phyloP scores from a whole-genome alignment of 2,329 filamentous ascomycete species.

The Cryphonectria radicalis region DNA sequence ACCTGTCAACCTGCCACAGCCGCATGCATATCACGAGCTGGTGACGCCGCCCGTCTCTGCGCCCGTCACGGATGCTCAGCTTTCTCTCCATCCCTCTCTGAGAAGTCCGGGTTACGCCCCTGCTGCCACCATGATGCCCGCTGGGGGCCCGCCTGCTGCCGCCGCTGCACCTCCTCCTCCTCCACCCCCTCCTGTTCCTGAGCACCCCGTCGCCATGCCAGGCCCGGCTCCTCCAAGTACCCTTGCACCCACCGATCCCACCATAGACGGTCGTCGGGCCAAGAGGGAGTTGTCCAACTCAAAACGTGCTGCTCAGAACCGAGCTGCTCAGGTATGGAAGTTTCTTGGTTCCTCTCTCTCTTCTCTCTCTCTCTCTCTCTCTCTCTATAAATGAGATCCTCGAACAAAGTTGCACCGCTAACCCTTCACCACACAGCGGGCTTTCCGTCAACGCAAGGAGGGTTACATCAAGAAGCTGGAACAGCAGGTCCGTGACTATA shows the following conservation, averaged over 20 bases:
- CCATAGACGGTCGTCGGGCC: constrained; percentile 68
- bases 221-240: constrained; percentile 37
- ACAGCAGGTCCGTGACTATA: constrained; percentile 84
- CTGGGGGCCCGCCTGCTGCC: constrained; percentile 31
- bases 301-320: constrained; percentile 94
- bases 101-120: constrained; percentile 39
- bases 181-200: constrained; percentile 26
- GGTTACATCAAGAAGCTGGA: constrained; percentile 98
- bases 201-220: constrained; percentile 36
- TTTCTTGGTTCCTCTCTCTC: too few species aligned
- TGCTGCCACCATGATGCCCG: constrained; percentile 41
- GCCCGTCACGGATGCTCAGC: constrained; percentile 45
- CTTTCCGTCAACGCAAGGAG: constrained; percentile 96
- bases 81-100: constrained; percentile 55
- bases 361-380: too few species aligned
- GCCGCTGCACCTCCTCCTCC: background rate
- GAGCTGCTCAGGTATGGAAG: constrained; percentile 82
- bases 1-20: constrained; percentile 30
- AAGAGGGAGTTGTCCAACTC: constrained; percentile 93
- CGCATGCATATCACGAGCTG: constrained; percentile 50
- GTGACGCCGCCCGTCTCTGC: constrained; percentile 41
- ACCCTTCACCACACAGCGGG: constrained; percentile 64
- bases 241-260: constrained; percentile 32
- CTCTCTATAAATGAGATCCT: too few species aligned
- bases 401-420: constrained; percentile 25